Base-by-base conservation (phyloP, 1,139 yeast genomes). In the Casaregolazyma suthepensis region DNA sequence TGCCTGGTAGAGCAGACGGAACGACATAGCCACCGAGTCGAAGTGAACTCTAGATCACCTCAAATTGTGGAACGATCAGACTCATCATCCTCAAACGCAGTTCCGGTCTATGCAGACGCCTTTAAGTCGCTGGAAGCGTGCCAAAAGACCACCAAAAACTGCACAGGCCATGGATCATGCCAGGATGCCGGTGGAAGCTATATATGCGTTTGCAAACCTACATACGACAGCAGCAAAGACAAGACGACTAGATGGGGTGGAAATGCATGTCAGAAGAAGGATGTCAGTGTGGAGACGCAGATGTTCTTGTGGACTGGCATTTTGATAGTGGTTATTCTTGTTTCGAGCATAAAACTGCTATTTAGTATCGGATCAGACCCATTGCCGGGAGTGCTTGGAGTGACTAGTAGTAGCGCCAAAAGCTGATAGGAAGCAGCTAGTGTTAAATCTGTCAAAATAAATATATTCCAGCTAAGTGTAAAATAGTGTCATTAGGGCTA, bases 181-280 rank as follows among this genome's bases (percentile, higher is more conserved):
- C 63, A 75, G 23, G 68, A 75, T 61, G 57, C 70, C 23, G 71
- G 71, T 22, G 69, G 68, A 43, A 59, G 58, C 37, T 54, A 57
- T 22, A 85, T 79, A 45, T 85, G 93, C 71, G 71, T 73, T 46
- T 85, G 91, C 68, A 66, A 75, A 22, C 68, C 86, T 15, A 75
- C 83, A 18, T 72, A 68, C 57, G 74, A 81, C 65, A 70, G 72
- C 48, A 69, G 69, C 40, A 71, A 74, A 52, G 74, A 74, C 58
- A 64, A 64, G 61, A 83, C 89, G 29, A 81, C 84, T 46, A 69
- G 72, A 57, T 85, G 89, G 88, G 78, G 83, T 2, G 93, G 93
- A 35, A 68, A 63, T 55, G 81, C 82, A 57, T 85, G 93, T 68
- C 74, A 78, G 61, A 83, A 85, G 75, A 76, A 75, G 63, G 90